A percentile compares a stretch with the other conserved stretches of the same genome.
Evolutionary conservation across 2,329 filamentous ascomycete genomes (phyloP).

Genomic region (Cladosporium cucumerinum): DNA sequence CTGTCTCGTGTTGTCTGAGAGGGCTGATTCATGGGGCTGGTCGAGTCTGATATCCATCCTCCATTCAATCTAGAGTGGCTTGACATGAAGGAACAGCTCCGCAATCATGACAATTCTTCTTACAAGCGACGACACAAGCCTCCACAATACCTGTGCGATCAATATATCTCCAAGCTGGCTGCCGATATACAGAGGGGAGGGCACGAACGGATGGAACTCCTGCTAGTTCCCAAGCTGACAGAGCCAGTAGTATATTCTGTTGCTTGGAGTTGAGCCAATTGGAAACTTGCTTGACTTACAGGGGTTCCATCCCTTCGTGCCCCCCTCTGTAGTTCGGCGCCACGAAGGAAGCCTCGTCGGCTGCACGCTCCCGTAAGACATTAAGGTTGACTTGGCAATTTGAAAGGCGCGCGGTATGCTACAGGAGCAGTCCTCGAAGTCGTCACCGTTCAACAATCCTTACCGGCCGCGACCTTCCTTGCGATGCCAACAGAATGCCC

Average conservation of each 20-base stretch:
- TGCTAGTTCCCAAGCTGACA: too few relatives aligned
- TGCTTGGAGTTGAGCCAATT: too few relatives aligned
- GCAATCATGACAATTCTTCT: neutral
- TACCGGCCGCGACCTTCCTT: neutral
- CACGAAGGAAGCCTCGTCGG: neutral
- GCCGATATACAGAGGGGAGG: too few relatives aligned
- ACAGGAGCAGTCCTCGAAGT: neutral
- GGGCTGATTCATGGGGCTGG: constrained; percentile 12
- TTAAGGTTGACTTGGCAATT: constrained; percentile 1
- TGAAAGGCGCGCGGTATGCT: neutral
- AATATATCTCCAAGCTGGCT: neutral
- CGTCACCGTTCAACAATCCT: neutral
- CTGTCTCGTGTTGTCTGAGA: constrained; percentile 4
- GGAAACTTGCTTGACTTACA: too few relatives aligned
- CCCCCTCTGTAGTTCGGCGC: neutral
- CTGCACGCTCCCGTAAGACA: neutral
- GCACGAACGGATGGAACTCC: too few relatives aligned
- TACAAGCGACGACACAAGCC: neutral
- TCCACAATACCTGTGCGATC: neutral
- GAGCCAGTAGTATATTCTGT: too few relatives aligned
- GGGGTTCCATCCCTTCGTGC: too few relatives aligned
- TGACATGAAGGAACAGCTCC: neutral
- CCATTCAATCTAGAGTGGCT: neutral
- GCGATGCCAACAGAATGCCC: neutral
- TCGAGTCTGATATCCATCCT: neutral